These are phyloP conservation scores for Fusarium veterinarium DNA, from an alignment of 2,329 filamentous ascomycete genomes.

Conservation along the genomic window DNA sequence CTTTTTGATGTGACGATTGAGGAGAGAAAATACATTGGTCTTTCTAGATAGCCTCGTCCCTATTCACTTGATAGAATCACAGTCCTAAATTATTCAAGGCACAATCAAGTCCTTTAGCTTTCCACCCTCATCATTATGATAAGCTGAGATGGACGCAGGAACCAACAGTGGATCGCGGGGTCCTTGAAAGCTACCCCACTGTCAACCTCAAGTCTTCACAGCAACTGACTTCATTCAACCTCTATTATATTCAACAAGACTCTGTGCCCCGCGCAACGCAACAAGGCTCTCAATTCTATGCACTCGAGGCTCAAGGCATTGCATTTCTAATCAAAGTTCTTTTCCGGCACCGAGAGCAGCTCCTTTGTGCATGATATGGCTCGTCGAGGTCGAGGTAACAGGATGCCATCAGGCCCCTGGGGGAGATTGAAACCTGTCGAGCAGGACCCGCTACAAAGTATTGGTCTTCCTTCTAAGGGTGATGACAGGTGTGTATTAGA, in stretches of 20 bases:
- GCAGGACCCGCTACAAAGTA: conserved; percentile 80
- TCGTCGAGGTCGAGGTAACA: conserved; percentile 48
- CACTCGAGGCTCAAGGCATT: neutral
- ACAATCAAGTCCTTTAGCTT: neutral
- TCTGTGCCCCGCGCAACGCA: neutral
- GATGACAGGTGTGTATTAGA: conserved; percentile 75
- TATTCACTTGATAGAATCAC: neutral
- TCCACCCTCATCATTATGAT: neutral
- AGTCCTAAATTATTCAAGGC: neutral
- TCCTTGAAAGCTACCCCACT: conserved; percentile 30
- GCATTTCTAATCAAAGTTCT: neutral
- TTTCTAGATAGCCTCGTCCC: too few species aligned
- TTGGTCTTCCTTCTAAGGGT: conserved; percentile 91
- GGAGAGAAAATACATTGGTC: neutral
- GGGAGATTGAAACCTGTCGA: conserved; percentile 78
- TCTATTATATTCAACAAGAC: neutral
- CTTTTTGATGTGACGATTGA: neutral
- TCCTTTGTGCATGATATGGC: conserved; percentile 40
- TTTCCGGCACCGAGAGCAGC: neutral
- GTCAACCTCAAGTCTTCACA: conserved; percentile 9
- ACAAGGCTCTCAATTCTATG: neutral
- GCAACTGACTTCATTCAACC: conserved; percentile 26
- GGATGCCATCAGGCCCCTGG: conserved; percentile 67
- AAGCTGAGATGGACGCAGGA: conserved; percentile 15
- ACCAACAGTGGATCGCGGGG: conserved; percentile 32